A percentile compares a stretch with the other conserved stretches of the same genome.
These are phyloP conservation scores for Agastache rugosa DNA, from an alignment of 257 asterid species.

Conservation along the genomic window DNA sequence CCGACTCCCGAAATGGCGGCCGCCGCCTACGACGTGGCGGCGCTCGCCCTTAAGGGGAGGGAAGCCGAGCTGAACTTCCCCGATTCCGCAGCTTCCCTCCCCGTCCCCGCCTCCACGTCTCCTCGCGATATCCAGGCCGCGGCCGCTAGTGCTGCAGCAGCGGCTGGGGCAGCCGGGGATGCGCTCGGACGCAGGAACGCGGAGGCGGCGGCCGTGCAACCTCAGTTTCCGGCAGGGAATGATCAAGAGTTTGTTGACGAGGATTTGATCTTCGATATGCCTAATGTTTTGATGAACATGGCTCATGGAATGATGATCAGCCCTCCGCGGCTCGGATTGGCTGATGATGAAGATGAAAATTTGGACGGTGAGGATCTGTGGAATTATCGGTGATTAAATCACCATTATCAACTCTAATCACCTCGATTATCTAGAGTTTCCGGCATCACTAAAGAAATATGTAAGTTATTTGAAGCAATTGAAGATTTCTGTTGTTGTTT, in stretches of 20 bases:
- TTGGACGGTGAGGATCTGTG: conserved; percentile 50
- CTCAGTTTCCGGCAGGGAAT: neutral
- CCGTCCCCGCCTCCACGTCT: conserved; percentile 62
- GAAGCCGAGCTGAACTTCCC: conserved; percentile 63
- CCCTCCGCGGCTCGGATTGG: conserved; percentile 57
- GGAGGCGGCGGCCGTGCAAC: neutral
- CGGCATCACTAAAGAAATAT: neutral
- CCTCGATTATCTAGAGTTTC: no score
- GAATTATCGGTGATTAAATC: conserved; percentile 48
- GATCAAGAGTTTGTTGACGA: conserved; percentile 58
- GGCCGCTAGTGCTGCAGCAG: conserved; percentile 64
- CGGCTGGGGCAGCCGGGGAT: conserved; percentile 70
- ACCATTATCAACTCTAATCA: neutral
- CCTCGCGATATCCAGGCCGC: conserved; percentile 70
- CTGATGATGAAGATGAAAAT: conserved; percentile 33
- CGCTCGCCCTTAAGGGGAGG: conserved; percentile 53
- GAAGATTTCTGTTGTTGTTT: neutral
- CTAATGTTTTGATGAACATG: conserved; percentile 64
- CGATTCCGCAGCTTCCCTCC: conserved; percentile 47
- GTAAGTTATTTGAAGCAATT: neutral
- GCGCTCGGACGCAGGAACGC: conserved; percentile 24
- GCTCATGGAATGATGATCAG: conserved; percentile 80
- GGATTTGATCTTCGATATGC: conserved; percentile 78
- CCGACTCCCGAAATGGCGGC: conserved; percentile 69
- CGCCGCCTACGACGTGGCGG: conserved; percentile 66